Base-by-base conservation (phyloP, 2,329 filamentous ascomycete species). In the Dissoconium aciculare region DNA sequence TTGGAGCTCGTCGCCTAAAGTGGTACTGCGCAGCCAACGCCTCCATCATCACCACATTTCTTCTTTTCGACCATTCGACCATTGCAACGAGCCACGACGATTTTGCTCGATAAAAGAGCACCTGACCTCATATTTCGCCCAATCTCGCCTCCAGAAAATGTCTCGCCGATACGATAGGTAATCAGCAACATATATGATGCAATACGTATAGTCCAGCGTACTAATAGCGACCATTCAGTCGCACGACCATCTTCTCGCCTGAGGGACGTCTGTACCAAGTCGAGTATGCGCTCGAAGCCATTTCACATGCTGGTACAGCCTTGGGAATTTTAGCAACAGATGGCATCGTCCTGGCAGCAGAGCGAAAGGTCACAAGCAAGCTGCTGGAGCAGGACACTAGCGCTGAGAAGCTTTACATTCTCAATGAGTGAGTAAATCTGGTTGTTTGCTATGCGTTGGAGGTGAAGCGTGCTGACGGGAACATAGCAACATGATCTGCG, bases 291-390 rank as follows among this genome's bases (percentile, higher is more conserved):
- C 74, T 98, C 31, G 89, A 98, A 61, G 89, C 89, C 55, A 98
- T 98, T 55, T 98, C 89, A 45, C 89, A 98, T 52, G 89, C 89
- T 46, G 89, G 89, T 48, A 98, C 89, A 29, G 89, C 89, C 44
- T 76, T 98, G 50, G 89, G 89, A 33, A 94, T 98, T 54, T 69
- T 98, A 44, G 89, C 91, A 44, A 85, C 91, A 61, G 89, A 98
- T 72, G 89, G 89, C 50, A 98, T 98, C 53, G 89, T 98, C 38
- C 74, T 98, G 34, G 89, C 91, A 34, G 89, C 91, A 26, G 89
- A 98, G 71, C 75, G 89, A 57, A 98, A 98, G 67, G 89, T 98
- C 50, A 98, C 89, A 39, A 95, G 89, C 63, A 98, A 98, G 74
- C 69, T 98, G 55, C 64, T 98, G 54, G 89, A 98, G 69, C 91